Base-by-base conservation (phyloP, 164 flowering plant genomes). In the Protea cynaroides region DNA sequence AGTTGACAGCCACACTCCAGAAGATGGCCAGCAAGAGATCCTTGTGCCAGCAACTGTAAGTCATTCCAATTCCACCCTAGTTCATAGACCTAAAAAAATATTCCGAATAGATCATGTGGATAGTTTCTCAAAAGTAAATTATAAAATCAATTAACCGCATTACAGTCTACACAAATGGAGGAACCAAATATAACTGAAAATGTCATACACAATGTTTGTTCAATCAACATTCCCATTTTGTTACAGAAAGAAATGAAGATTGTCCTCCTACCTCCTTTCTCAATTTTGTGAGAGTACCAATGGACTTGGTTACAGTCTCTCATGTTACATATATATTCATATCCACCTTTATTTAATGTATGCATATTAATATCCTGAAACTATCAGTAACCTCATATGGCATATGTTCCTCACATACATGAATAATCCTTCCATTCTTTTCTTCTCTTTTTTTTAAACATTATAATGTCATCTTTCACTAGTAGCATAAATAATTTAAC, bases 1-100 rank as follows among this genome's bases (percentile, higher is more conserved):
- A 94, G 95, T 76, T 94, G 99, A 76, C 97, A 91, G 56, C 99
- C 99, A 76, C 99, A 94, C 78, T 94, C 99, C 58, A 94, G 79
- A 75, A 94, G 93, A 70, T 91, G 99, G 55, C 95, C 97, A 59
- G 97, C 97, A 56, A 94, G 76, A 54, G 88, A 69, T 25, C 99
- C 97, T 71, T 89, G 96, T 22, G 99, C 96, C 44, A 94, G 79
- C 58, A 69, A 79, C 52, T 81, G 59, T 11, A 81, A 80, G 67
- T 87, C 90, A 78, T 89, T 76, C 99, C 97, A 94, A 54, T 94
- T 86, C 99, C 99, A 94, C 25, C 99, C 99, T 40, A 94, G 74
- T 77, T 94, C 99, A 76, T 85, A 94, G 52, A 89, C 81, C 99
- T 84, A 58, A 61, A 53, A 21, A 24, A 51, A 58, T 18, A 63